phyloP scores from a whole-genome alignment of 2,329 filamentous ascomycete species.

The Nemania diffusa region DNA sequence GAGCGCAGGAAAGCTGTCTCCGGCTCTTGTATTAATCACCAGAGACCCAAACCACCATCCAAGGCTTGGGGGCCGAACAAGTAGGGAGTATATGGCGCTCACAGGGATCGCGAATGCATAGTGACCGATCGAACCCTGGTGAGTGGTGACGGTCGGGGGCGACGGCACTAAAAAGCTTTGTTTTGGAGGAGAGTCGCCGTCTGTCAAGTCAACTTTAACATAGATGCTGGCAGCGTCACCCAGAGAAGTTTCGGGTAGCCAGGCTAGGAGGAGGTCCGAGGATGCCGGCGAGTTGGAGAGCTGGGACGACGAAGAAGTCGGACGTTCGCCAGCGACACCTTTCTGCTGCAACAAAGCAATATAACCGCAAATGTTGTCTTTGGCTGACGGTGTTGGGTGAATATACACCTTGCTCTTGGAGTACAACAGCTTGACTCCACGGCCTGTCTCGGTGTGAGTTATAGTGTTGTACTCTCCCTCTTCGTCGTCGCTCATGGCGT shows the following conservation, averaged over 20 bases:
- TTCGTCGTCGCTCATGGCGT: conserved; percentile 95
- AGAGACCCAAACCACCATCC: conserved; percentile 99
- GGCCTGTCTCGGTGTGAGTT: conserved; percentile 77
- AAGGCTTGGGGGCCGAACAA: conserved; percentile 89
- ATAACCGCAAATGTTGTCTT: conserved; percentile 95
- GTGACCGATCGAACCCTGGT: conserved; percentile 75
- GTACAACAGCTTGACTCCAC: conserved; percentile 91
- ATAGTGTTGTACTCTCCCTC: conserved; percentile 96
- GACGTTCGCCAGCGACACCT: conserved; percentile 54
- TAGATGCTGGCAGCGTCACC: conserved; percentile 89
- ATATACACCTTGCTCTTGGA: conserved; percentile 99
- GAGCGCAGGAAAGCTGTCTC: conserved; percentile 92
- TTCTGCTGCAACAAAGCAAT: conserved; percentile 95
- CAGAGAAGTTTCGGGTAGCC: conserved; percentile 89
- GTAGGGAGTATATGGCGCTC: conserved; percentile 87
- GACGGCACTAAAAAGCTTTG: conserved; percentile 93
- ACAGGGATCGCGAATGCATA: conserved; percentile 94
- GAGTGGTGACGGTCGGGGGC: conserved; percentile 84
- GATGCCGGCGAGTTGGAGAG: conserved; percentile 60
- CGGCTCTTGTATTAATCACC: conserved; percentile 89
- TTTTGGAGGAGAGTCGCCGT: conserved; percentile 80
- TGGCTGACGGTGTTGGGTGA: conserved; percentile 90
- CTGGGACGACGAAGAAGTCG: conserved; percentile 58
- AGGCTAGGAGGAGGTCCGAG: conserved; percentile 85
- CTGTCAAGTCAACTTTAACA: conserved; percentile 92